A percentile compares a stretch with the other conserved stretches of the same genome.
These are phyloP conservation scores for Aspergillus sp. DNA, from an alignment of 2,329 filamentous ascomycete species.

Conservation along the genomic window DNA sequence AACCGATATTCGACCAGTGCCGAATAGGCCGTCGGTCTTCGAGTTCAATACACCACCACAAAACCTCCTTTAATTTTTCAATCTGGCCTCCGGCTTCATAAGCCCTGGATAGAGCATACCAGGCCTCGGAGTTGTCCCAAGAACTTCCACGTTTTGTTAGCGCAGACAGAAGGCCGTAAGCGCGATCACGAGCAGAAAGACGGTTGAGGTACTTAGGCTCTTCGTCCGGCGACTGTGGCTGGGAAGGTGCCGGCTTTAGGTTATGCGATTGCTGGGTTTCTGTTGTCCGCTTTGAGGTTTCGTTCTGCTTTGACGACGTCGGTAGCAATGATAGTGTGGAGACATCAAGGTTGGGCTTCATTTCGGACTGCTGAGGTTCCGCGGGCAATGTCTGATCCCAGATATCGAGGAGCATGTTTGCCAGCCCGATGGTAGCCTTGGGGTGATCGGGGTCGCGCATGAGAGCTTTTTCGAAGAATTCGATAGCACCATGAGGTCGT, in stretches of 20 bases:
- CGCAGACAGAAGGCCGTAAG: conserved; percentile 70
- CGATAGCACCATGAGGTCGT: conserved; percentile 59
- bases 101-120: conserved; percentile 78
- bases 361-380: conserved; percentile 23
- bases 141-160: conserved; percentile 77
- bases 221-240: conserved; percentile 21
- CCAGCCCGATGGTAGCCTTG: conserved; percentile 69
- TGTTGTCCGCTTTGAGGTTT: conserved; percentile 1
- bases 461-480: conserved; percentile 74
- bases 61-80: conserved; percentile 80
- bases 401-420: conserved; percentile 77
- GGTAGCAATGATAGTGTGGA: conserved; percentile 19
- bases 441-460: conserved; percentile 73
- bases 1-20: conserved; percentile 64
- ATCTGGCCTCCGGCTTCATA: conserved; percentile 80
- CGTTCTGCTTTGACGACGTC: conserved; percentile 11
- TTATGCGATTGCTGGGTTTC: not conserved
- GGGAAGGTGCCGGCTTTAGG: not conserved
- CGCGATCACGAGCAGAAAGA: conserved; percentile 81
- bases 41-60: conserved; percentile 97
- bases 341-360: conserved; percentile 15
- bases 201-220: conserved; percentile 67
- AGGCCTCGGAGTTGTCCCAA: conserved; percentile 90
- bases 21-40: conserved; percentile 77
- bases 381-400: conserved; percentile 50